phyloP scores from a whole-genome alignment of 2,329 filamentous ascomycete species.

The Apiospora malaysiana region DNA sequence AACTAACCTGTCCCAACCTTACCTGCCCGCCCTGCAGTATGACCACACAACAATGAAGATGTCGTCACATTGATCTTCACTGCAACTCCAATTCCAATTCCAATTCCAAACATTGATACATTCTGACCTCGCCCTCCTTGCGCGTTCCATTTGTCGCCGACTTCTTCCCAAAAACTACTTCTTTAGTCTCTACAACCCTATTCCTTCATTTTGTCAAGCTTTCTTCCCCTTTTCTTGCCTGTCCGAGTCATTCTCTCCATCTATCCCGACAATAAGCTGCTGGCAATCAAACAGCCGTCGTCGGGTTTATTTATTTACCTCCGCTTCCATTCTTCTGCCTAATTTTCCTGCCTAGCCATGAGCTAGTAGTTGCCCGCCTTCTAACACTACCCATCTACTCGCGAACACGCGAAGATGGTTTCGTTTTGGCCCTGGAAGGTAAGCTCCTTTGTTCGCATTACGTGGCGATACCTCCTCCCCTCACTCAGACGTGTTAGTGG shows the following conservation, averaged over 20 bases:
- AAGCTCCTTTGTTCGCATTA: constrained; percentile 32
- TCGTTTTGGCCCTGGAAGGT: constrained; percentile 88
- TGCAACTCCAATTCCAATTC: background rate
- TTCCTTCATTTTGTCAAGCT: background rate
- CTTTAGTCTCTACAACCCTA: background rate
- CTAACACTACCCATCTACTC: constrained; percentile 1
- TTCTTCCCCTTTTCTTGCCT: background rate
- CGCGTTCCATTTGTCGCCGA: background rate
- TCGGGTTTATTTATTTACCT: background rate
- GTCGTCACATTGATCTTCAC: constrained; percentile 21
- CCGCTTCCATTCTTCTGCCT: background rate
- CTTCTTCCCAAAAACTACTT: background rate
- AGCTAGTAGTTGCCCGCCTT: constrained; percentile 22
- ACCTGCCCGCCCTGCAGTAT: constrained; percentile 7
- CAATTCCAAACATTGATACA: background rate
- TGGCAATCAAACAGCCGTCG: constrained; percentile 5
- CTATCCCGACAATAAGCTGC: background rate
- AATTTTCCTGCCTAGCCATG: constrained; percentile 30
- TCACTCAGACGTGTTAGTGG: background rate
- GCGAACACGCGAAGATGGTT: constrained; percentile 65
- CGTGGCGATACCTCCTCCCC: background rate
- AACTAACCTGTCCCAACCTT: background rate
- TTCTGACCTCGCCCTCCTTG: background rate
- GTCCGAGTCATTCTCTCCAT: background rate
- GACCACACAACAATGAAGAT: constrained; percentile 16